Conservation (phyloP, 495 filamentous ascomycete species). For the Penicillium flavigenum region DNA sequence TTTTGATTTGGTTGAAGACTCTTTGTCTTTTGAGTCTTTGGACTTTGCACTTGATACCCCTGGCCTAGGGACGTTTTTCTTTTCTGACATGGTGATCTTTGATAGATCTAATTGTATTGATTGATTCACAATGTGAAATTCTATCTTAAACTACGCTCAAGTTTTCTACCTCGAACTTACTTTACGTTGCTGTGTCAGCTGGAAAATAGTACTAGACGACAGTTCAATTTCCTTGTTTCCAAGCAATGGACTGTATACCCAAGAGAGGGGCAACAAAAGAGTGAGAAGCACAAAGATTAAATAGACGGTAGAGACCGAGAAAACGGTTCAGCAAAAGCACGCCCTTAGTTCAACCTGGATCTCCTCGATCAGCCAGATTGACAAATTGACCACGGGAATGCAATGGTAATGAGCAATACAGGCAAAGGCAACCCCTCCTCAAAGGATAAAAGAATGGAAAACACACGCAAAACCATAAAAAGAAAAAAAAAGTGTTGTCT, state of each 20-base stretch:
- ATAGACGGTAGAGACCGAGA: slow-evolving; percentile 30
- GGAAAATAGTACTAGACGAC: neutral
- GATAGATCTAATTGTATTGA: slow-evolving; percentile 20
- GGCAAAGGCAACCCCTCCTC: slow-evolving; percentile 15
- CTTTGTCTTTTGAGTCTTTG: slow-evolving; percentile 1
- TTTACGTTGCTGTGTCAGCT: neutral
- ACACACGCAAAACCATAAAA: slow-evolving; percentile 33
- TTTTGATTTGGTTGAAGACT: neutral
- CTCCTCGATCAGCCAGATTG: slow-evolving; percentile 17
- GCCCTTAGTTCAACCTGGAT: slow-evolving; percentile 19
- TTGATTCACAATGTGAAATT: neutral
- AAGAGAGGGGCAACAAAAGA: slow-evolving; percentile 8
- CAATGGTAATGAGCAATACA: slow-evolving; percentile 9
- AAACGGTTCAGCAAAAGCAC: slow-evolving; percentile 17
- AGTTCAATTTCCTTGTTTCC: slow-evolving; percentile 16
- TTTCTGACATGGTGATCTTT: slow-evolving; percentile 9
- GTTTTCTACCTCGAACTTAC: neutral
- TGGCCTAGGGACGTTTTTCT: slow-evolving; percentile 12
- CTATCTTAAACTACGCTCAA: neutral
- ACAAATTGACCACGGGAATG: slow-evolving; percentile 10
- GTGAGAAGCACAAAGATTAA: slow-evolving; percentile 15
- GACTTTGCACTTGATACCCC: slow-evolving; percentile 7
- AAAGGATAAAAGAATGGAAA: slow-evolving; percentile 27
- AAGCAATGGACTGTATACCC: slow-evolving; percentile 9
- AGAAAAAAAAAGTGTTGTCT: slow-evolving; percentile 35